Evolutionary conservation across 2,329 filamentous ascomycete species (phyloP).

Genomic region (Tolypocladium album): DNA sequence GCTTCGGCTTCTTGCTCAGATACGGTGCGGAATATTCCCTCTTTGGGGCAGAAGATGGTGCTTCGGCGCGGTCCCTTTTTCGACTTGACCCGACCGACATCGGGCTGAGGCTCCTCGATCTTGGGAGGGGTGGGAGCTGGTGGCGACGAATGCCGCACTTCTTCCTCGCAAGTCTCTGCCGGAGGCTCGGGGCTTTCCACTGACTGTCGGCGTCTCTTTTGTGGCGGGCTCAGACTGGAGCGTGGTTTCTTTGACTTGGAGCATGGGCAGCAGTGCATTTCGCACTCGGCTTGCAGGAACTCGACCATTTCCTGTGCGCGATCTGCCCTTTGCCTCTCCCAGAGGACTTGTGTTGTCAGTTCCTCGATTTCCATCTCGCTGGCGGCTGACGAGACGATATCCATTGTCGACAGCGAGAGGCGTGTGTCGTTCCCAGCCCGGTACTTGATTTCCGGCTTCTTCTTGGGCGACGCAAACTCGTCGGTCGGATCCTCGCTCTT

Average conservation of each 20-base stretch:
- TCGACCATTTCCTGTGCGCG: conserved; percentile 63
- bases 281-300: conserved; percentile 66
- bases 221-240: conserved; percentile 7
- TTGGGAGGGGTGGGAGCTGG: conserved; percentile 7
- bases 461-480: conserved; percentile 52
- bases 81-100: conserved; percentile 13
- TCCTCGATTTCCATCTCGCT: conserved; percentile 51
- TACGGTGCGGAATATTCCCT: conserved; percentile 53
- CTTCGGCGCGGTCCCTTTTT: conserved; percentile 33
- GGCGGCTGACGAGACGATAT: conserved; percentile 42
- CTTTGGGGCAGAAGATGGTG: conserved; percentile 48
- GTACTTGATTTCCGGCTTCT: conserved; percentile 19
- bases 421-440: conserved; percentile 28
- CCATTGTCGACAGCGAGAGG: conserved; percentile 34
- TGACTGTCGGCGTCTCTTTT: conserved; percentile 8
- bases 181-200: conserved; percentile 2
- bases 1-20: conserved; percentile 41
- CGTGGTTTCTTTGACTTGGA: conserved; percentile 23
- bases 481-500: conserved; percentile 40
- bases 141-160: conserved; percentile 19
- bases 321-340: conserved; percentile 53
- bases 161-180: conserved; percentile 11
- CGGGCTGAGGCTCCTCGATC: conserved; percentile 9
- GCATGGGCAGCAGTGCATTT: conserved; percentile 56
- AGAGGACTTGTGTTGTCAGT: conserved; percentile 38